Evolutionary conservation across 176 grass and related monocot species (phyloP).

Genomic region (Oryza officinalis): DNA sequence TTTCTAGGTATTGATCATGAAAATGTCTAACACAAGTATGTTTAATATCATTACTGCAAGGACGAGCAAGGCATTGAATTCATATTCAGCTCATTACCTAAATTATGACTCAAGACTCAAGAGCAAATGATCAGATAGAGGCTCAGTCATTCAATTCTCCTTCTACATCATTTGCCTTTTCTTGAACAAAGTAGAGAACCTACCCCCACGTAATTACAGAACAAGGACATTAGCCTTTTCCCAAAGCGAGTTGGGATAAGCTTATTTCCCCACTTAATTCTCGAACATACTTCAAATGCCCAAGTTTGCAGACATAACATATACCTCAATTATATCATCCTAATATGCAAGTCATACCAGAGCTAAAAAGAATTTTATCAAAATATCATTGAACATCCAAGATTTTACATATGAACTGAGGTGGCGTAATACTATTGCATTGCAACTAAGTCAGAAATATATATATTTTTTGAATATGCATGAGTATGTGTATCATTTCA

Average conservation of each 20-base stretch:
- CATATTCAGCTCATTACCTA: not conserved
- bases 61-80: not conserved
- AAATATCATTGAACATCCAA: not conserved
- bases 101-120: not conserved
- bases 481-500: too few species aligned
- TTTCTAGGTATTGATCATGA: not conserved
- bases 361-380: not conserved
- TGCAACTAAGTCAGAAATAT: slow-evolving; percentile 14
- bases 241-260: not conserved
- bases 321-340: not conserved
- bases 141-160: not conserved
- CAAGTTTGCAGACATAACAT: slow-evolving; percentile 11
- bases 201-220: not conserved
- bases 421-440: not conserved
- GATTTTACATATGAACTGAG: not conserved
- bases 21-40: slow-evolving; percentile 18
- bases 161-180: not conserved
- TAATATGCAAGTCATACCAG: not conserved
- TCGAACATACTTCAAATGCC: not conserved
- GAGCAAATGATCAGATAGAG: not conserved
- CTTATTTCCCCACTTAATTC: not conserved
- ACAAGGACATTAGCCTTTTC: not conserved
- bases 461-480: too few species aligned
- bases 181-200: not conserved
- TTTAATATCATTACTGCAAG: not conserved